These are phyloP conservation scores for Globisporangium heterothallicum DNA, from an alignment of 352 stramenopile species.

Conservation along the genomic window DNA sequence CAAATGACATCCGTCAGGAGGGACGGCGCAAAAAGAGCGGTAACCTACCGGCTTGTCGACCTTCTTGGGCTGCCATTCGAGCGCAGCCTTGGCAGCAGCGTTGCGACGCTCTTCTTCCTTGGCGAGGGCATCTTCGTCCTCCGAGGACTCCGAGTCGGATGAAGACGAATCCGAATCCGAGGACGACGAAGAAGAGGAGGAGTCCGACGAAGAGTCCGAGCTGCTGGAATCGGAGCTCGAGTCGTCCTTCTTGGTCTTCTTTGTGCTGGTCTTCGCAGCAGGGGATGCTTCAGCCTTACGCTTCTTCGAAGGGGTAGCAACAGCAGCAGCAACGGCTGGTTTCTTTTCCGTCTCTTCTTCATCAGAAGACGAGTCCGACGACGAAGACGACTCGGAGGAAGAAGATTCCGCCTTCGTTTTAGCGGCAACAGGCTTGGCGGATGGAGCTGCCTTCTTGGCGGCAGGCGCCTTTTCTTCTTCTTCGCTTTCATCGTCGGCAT, in stretches of 20 bases:
- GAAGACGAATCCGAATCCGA: slow-evolving; percentile 21
- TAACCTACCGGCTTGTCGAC: slow-evolving; percentile 42
- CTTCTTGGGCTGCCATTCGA: slow-evolving; percentile 91
- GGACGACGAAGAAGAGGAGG: slow-evolving; percentile 22
- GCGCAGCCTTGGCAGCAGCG: slow-evolving; percentile 82
- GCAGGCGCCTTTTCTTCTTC: slow-evolving; percentile 22
- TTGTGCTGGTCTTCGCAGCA: slow-evolving; percentile 18
- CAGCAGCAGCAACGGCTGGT: slow-evolving; percentile 17
- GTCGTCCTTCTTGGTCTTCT: slow-evolving; percentile 29
- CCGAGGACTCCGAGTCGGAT: slow-evolving; percentile 36
- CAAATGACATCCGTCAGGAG: background rate
- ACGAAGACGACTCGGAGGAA: slow-evolving; percentile 25
- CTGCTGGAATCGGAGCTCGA: slow-evolving; percentile 44
- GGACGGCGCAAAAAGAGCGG: background rate
- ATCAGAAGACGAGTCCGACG: slow-evolving; percentile 37
- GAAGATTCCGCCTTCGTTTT: slow-evolving; percentile 24
- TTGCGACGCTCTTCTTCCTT: slow-evolving; percentile 71
- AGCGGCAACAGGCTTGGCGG: slow-evolving; percentile 1
- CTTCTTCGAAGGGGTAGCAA: slow-evolving; percentile 22
- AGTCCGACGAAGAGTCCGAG: slow-evolving; percentile 49
- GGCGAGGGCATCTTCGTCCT: slow-evolving; percentile 55
- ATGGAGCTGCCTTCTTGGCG: slow-evolving; percentile 15
- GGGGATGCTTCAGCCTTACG: slow-evolving; percentile 38
- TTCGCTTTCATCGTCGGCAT: slow-evolving; percentile 48
- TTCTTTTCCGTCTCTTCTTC: slow-evolving; percentile 36